Conservation (phyloP, 179 eudicot species). For the Dionaea muscipula region DNA sequence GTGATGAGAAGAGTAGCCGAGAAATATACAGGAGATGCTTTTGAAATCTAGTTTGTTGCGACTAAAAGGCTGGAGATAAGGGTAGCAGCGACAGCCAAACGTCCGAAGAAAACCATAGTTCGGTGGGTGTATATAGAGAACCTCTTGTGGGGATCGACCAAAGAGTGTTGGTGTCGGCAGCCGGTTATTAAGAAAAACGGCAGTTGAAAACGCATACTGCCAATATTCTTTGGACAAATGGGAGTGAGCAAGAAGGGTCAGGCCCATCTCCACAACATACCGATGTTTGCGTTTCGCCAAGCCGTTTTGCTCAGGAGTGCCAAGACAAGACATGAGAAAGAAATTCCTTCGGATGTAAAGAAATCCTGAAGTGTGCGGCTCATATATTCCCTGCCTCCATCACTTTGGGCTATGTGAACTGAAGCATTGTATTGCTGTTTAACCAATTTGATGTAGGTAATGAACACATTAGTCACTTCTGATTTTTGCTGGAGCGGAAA, state of each 20-base stretch:
- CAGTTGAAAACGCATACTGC: constrained; percentile 1
- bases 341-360: neutral
- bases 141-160: neutral
- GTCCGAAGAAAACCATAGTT: neutral
- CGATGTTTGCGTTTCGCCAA: no score
- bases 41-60: neutral
- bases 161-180: neutral
- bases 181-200: neutral
- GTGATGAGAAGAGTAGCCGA: neutral
- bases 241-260: neutral
- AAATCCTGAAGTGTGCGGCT: neutral
- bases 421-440: neutral
- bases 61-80: no score
- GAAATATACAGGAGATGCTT: neutral
- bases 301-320: neutral
- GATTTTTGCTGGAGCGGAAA: neutral
- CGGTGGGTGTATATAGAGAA: neutral
- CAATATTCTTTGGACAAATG: neutral
- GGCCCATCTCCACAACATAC: neutral
- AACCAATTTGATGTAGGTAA: neutral
- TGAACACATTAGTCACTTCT: neutral
- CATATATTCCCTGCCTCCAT: constrained; percentile 3
- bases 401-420: neutral
- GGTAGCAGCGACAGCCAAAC: neutral
- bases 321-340: neutral